These are phyloP conservation scores for Neonothopanus nambi DNA, from an alignment of 1,284 basidiomycete species.

Conservation along the genomic window DNA sequence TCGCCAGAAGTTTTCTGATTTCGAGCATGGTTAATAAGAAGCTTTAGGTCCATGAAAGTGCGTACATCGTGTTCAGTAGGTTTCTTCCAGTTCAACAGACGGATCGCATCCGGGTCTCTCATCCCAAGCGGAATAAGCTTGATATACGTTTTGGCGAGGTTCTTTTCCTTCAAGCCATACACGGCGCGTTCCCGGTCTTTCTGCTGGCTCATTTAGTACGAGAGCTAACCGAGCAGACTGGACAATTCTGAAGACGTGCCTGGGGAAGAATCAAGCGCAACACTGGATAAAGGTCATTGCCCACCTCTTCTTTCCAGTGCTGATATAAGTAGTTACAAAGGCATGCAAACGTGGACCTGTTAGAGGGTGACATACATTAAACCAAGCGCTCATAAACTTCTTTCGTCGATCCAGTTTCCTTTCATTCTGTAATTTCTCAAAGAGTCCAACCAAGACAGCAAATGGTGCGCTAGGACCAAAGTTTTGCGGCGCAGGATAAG, in stretches of 20 bases:
- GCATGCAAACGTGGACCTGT: constrained; percentile 10
- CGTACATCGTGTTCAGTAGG: constrained; percentile 67
- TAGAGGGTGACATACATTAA: constrained; percentile 50
- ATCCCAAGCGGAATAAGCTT: constrained; percentile 80
- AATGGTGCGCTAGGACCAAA: constrained; percentile 63
- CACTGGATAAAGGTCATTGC: constrained; percentile 74
- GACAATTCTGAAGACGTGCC: constrained; percentile 34
- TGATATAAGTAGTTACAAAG: constrained; percentile 28
- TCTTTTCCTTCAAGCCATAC: constrained; percentile 91
- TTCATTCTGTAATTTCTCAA: constrained; percentile 68
- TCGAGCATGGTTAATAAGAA: not conserved
- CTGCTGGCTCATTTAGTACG: constrained; percentile 41
- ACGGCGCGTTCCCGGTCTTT: constrained; percentile 88
- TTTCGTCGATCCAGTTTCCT: constrained; percentile 69
- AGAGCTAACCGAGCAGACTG: constrained; percentile 14
- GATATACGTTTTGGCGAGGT: constrained; percentile 87
- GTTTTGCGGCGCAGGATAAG: constrained; percentile 56
- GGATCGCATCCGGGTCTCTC: constrained; percentile 77
- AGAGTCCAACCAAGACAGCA: constrained; percentile 61
- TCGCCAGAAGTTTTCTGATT: constrained; percentile 74
- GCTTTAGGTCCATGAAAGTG: constrained; percentile 4
- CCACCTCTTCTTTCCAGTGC: constrained; percentile 79
- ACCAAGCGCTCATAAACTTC: constrained; percentile 67
- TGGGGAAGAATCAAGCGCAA: constrained; percentile 76
- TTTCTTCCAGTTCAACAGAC: constrained; percentile 88